Conservation (phyloP, 192 early-diverging fungal genomes). For the Podila clonocystis region DNA sequence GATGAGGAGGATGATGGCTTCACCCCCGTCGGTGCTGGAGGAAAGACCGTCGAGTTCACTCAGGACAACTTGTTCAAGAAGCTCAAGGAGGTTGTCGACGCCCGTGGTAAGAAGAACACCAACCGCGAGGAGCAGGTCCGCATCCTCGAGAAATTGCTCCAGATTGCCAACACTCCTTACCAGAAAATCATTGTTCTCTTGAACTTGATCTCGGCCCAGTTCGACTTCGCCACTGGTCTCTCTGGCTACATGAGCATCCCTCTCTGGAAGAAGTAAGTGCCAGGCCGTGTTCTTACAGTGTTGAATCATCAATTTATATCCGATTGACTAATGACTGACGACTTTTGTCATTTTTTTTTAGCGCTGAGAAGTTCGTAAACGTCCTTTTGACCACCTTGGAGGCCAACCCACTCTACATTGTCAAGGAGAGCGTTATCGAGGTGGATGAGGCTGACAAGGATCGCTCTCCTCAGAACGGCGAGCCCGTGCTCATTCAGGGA, state of each 20-base stretch:
- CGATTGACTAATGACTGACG: too few species aligned
- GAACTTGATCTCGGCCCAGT: constrained; percentile 87
- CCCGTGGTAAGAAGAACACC: constrained; percentile 96
- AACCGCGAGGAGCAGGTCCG: constrained; percentile 83
- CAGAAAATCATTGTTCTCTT: constrained; percentile 88
- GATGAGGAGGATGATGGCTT: constrained; percentile 72
- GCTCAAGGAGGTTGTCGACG: constrained; percentile 78
- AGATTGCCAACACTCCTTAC: constrained; percentile 71
- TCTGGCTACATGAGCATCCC: constrained; percentile 79
- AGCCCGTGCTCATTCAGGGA: constrained; percentile 76
- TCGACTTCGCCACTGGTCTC: constrained; percentile 78
- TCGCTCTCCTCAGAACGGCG: constrained; percentile 59
- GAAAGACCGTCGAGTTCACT: constrained; percentile 71
- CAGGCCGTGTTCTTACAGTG: not conserved
- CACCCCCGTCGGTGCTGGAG: constrained; percentile 74
- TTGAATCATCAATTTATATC: too few species aligned
- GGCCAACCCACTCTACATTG: constrained; percentile 70
- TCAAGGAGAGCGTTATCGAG: constrained; percentile 77
- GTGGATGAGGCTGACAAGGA: constrained; percentile 72
- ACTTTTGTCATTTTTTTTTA: constrained; percentile 8
- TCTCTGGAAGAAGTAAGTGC: constrained; percentile 76
- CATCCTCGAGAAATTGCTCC: constrained; percentile 72
- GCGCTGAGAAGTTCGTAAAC: constrained; percentile 76
- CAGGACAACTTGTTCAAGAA: constrained; percentile 85
- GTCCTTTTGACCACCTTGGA: constrained; percentile 83